Base-by-base conservation (phyloP, 495 filamentous ascomycete species). In the Podospora pseudocomata region DNA sequence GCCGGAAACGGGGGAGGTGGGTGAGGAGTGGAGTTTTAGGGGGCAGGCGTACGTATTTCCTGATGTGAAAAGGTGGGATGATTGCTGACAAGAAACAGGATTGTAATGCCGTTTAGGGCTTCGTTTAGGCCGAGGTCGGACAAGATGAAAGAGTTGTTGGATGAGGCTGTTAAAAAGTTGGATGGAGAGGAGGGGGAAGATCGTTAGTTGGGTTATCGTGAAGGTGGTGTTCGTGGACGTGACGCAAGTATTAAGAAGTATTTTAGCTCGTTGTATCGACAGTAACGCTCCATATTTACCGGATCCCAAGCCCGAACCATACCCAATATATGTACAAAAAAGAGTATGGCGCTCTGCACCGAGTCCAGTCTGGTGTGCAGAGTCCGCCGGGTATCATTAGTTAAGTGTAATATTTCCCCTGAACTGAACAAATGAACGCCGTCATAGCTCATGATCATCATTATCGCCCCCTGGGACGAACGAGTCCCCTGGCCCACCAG, bases 11-110 rank as follows among this genome's bases (percentile, higher is more conserved):
- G 66, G 72, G 15, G 67, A 69, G 18, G 18, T 30, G 5, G 65
- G 60, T 3, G 75, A 76, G 56, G 76, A 78, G 65, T 78, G 71
- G 71, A 75, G 73, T 11, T 74, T 72, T 11, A 72, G 66, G 66
- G 76, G 76, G 1, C 74, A 76, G 20, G 75, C 76, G 76, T 78
- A 57, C 67, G 76, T 72, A 20, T 9, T 6, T 44, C 57, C 9
- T 5, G 5, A 0, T 26, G 7, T 16, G 5, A 11, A 23, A 54
- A 23, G 23, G 26, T 32, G 0, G 16, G 4, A 1, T 30, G 1
- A 44, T 66, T 44, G 9, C 70, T 69, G 27, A 68, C 15, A 18
- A 1, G 13, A 27, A 26, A 7, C 32, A 75, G 74, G 7, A 71
- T 72, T 5, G 74, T 76, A 18, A 54, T 76, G 53, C 74, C 74